Base-by-base conservation (phyloP, 768 basidiomycete species). In the Termitomyces sp. region DNA sequence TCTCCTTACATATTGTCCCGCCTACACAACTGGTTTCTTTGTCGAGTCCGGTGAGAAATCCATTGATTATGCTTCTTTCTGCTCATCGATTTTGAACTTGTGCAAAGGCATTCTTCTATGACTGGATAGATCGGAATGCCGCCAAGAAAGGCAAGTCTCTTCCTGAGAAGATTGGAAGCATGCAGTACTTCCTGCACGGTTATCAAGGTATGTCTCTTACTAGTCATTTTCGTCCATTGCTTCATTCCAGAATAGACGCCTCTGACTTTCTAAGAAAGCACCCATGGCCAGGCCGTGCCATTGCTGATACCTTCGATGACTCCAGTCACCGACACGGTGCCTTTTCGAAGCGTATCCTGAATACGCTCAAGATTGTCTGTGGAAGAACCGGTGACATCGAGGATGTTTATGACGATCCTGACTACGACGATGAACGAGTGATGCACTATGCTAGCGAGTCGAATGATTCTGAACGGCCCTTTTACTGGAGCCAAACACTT, bases 131-230 rank as follows among this genome's bases (percentile, higher is more conserved):
- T 65, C 79, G 92, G 58, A 90, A 75, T 67, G 89, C 83, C 4
- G 81, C 81, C 10, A 94, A 92, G 74, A 93, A 94, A 65, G 91
- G 89, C 6, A 92, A 93, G 66, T 79, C 82, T 1, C 70, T 95
- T 20, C 91, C 91, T 24, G 91, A 90, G 58, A 96, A 96, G 74
- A 87, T 94, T 50, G 94, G 94, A 8, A 91, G 89, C 65, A 87
- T 94, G 84, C 94, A 96, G 66, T 86, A 84, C 55, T 95, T 96
- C 72, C 73, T 95, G 66, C 84, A 91, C 62, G 93, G 93, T 14
- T 95, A 80, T 66, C 82, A 85, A 74, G 91, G 91, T 84, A 64
- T 45, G 57, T 5, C 32, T 54, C 16, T 5, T 27, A 33, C 14
- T n/a, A n/a, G n/a, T 39, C 26, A 12, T 24, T 36, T 43, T 33